Evolutionary conservation across 2,329 filamentous ascomycete genomes (phyloP).

Genomic region (Leptosphaerulina australis): DNA sequence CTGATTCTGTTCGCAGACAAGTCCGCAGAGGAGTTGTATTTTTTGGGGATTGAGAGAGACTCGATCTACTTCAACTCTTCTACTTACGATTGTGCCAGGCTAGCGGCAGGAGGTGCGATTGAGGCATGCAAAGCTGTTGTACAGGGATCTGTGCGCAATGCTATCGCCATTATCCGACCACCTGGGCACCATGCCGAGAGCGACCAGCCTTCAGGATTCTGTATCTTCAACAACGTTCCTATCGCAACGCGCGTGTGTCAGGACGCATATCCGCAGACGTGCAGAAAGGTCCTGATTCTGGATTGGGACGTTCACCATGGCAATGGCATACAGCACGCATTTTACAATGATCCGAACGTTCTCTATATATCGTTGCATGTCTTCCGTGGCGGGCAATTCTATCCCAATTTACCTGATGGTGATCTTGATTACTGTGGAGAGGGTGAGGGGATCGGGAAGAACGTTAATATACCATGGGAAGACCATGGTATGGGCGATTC

Average conservation of each 20-base stretch:
- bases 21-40: conserved; percentile 62
- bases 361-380: conserved; percentile 96
- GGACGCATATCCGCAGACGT: conserved; percentile 75
- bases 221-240: conserved; percentile 96
- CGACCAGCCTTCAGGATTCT: conserved; percentile 88
- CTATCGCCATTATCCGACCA: conserved; percentile 91
- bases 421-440: conserved; percentile 65
- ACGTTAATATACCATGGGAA: conserved; percentile 73
- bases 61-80: conserved; percentile 70
- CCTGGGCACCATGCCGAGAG: conserved; percentile 95
- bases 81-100: conserved; percentile 78
- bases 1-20: conserved; percentile 40
- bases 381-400: conserved; percentile 81
- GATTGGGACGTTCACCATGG: conserved; percentile 86
- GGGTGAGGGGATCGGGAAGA: conserved; percentile 64
- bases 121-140: conserved; percentile 95
- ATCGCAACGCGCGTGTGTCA: conserved; percentile 91
- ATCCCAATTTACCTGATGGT: conserved; percentile 69
- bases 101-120: conserved; percentile 91
- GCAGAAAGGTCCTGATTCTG: conserved; percentile 87
- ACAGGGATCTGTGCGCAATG: conserved; percentile 83
- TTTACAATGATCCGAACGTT: conserved; percentile 92
- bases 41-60: conserved; percentile 62
- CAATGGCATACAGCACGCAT: conserved; percentile 95
- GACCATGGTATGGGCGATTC: conserved; percentile 85